These are phyloP conservation scores for Erythrophleum fordii DNA, from an alignment of 306 rosid genomes.

Conservation along the genomic window DNA sequence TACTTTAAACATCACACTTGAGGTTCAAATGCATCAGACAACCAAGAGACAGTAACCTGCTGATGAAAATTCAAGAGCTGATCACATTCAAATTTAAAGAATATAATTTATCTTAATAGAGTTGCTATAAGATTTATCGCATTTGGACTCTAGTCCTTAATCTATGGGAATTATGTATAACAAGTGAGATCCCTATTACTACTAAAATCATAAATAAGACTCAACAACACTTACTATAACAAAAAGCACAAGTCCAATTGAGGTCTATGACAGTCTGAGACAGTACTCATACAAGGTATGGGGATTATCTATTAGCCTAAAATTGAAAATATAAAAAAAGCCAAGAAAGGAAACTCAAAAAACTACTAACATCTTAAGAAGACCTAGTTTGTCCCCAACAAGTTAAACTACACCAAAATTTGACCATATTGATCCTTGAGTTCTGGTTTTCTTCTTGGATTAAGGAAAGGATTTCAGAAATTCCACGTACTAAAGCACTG, in stretches of 20 bases:
- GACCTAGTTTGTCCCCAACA: neutral
- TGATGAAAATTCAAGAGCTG: slow-evolving; percentile 22
- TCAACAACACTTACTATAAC: neutral
- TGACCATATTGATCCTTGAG: neutral
- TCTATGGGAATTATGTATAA: slow-evolving; percentile 7
- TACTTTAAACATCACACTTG: neutral
- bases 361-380: neutral
- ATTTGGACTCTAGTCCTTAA: slow-evolving; percentile 33
- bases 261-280: neutral
- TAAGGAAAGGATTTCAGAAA: neutral
- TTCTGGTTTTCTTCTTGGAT: neutral
- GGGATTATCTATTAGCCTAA: neutral
- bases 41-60: slow-evolving; percentile 15
- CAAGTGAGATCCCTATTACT: slow-evolving; percentile 16
- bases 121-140: slow-evolving; percentile 28
- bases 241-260: neutral
- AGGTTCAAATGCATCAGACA: neutral
- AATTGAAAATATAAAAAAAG: neutral
- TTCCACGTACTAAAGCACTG: neutral
- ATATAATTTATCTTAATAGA: neutral
- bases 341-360: neutral
- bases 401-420: neutral
- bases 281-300: neutral
- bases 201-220: neutral
- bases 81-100: slow-evolving; percentile 25